phyloP scores from a whole-genome alignment of 148 eudicot species.

The Fagopyrum tataricum region DNA sequence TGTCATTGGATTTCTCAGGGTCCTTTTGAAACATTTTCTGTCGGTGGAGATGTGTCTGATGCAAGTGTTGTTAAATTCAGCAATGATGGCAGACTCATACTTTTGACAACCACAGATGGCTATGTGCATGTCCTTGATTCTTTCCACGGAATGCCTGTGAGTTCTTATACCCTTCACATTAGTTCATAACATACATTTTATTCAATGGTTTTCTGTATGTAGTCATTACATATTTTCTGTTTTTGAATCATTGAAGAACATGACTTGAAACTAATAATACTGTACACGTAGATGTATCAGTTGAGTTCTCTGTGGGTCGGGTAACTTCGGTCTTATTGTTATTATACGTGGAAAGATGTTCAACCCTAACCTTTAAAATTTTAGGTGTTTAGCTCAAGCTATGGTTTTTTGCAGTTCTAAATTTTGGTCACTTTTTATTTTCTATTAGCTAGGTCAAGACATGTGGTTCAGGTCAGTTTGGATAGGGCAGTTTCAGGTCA shows the following conservation, averaged over 20 bases:
- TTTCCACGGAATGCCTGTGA: slow-evolving; percentile 79
- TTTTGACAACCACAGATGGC: slow-evolving; percentile 77
- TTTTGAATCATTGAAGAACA: not conserved
- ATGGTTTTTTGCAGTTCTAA: too few species aligned
- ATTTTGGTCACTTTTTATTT: too few species aligned
- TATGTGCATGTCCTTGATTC: slow-evolving; percentile 91
- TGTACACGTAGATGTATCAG: not conserved
- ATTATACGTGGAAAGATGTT: not conserved
- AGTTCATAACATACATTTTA: not conserved
- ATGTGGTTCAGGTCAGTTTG: not conserved
- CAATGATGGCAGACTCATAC: slow-evolving; percentile 87
- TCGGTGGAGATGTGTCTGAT: slow-evolving; percentile 85
- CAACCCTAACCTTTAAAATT: not conserved
- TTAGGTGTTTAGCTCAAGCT: too few species aligned
- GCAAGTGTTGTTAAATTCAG: slow-evolving; percentile 88
- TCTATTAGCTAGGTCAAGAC: too few species aligned
- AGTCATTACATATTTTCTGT: not conserved
- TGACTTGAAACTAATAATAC: not conserved
- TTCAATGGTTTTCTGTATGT: not conserved
- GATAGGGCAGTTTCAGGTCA: too few species aligned
- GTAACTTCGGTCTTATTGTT: not conserved
- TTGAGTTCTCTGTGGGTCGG: not conserved
- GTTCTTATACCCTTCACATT: slow-evolving; percentile 18
- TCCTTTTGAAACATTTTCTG: slow-evolving; percentile 80
- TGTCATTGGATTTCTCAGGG: slow-evolving; percentile 42